phyloP scores from a whole-genome alignment of 352 stramenopile genomes.

The Pythium vanterpoolii region DNA sequence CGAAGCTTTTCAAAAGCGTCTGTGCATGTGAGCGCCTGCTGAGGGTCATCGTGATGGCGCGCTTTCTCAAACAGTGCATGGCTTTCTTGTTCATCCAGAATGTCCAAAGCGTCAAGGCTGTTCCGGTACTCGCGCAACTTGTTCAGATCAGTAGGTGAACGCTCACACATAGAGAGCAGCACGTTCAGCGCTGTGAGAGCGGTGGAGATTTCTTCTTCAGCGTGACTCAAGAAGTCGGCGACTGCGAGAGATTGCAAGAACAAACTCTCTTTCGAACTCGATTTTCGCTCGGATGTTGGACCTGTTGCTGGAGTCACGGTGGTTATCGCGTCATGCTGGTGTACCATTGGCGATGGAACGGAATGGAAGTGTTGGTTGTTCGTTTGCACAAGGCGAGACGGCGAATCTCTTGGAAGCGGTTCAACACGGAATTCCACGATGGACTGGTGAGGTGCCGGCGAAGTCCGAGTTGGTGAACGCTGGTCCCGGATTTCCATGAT shows the following conservation, averaged over 20 bases:
- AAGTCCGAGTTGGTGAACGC: slow-evolving; percentile 9
- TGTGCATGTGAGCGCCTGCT: slow-evolving; percentile 31
- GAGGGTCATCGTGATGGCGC: slow-evolving; percentile 30
- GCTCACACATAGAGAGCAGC: slow-evolving; percentile 68
- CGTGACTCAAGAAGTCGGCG: slow-evolving; percentile 64
- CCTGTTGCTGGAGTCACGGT: not conserved
- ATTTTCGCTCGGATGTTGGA: slow-evolving; percentile 5
- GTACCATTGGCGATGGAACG: not conserved
- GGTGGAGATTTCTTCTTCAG: slow-evolving; percentile 75
- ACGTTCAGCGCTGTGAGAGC: slow-evolving; percentile 74
- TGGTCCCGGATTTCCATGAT: slow-evolving; percentile 19
- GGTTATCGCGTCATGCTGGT: not conserved
- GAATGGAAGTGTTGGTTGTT: slow-evolving; percentile 3
- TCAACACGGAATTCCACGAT: slow-evolving; percentile 48
- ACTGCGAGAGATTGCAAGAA: slow-evolving; percentile 71
- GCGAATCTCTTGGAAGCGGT: slow-evolving; percentile 21
- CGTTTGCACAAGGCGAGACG: slow-evolving; percentile 17
- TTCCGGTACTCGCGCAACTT: slow-evolving; percentile 61
- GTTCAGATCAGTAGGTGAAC: slow-evolving; percentile 38
- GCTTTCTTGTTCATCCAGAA: slow-evolving; percentile 64
- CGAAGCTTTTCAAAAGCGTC: slow-evolving; percentile 48
- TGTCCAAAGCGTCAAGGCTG: slow-evolving; percentile 65
- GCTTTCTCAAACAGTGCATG: slow-evolving; percentile 41
- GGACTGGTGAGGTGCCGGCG: slow-evolving; percentile 24
- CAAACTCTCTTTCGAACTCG: slow-evolving; percentile 33